Base-by-base conservation (phyloP, 306 rosid species). In the Castanea mollissima region DNA sequence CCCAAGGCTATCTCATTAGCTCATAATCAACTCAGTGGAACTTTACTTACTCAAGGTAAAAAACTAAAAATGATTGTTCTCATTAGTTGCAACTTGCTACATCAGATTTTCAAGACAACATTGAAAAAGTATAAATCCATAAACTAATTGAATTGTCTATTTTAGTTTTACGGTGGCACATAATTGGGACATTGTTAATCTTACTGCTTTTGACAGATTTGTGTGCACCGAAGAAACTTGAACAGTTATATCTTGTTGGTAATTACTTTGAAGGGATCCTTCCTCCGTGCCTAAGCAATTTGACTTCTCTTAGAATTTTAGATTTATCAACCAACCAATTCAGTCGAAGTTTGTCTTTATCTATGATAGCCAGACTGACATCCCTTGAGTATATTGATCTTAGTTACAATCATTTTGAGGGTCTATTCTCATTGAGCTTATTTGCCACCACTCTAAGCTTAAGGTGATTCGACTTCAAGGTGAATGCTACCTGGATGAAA, bases 381-480 rank as follows among this genome's bases (percentile, higher is more conserved):
- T 71, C 81, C 4, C 55, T 84, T 21, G 31, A 0, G 5, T 65
- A 54, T 74, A 32, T 84, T 6, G 73, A 82, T 4, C 18, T 84
- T 11, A 6, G 1, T 21, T 76, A 1, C 0, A 84, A 80, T 51
- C 1, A 55, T 76, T 18, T 80, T 1, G 12, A 84, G 34, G 87
- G 87, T 5, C 34, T 57, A 23, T 80, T 80, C 75, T 77, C 77
- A 23, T 31, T 84, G 13, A 80, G 52, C 38, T 29, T 32, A 52
- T 23, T 84, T 18, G 79, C 87, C 23, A 80, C 15, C 76, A 76
- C 18, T 73, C 85, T 2, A 65, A 73, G 3, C 87, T 84, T 16
- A 4, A 80, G 3, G 25, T 0, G 57, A 29, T 84, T 6, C 14
- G 11, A 19, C 29, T 27, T 27, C 29, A 27, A 27, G 29, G 29